Evolutionary conservation across 1,284 basidiomycete species (phyloP).

Genomic region (Leccinum subspadiceum): DNA sequence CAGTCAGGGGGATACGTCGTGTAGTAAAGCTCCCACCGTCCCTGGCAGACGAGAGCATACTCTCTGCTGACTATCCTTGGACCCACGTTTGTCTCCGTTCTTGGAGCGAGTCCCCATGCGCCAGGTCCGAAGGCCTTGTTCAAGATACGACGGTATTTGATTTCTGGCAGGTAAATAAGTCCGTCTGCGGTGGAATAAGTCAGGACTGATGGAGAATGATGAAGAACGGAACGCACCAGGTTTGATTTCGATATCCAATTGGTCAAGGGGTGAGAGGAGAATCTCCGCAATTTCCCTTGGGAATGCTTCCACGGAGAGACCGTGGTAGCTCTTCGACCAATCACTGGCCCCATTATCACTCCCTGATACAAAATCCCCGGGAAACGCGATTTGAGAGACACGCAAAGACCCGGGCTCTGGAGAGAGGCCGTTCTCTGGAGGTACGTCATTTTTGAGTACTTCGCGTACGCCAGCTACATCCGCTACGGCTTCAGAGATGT

Average conservation of each 20-base stretch:
- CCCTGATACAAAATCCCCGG: constrained; percentile 28
- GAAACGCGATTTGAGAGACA: constrained; percentile 24
- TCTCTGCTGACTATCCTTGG: constrained; percentile 89
- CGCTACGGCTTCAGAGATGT: constrained; percentile 21
- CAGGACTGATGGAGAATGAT: background rate
- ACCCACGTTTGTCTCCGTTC: constrained; percentile 89
- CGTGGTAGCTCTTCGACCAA: constrained; percentile 89
- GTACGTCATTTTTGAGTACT: constrained; percentile 6
- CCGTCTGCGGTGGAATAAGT: constrained; percentile 60
- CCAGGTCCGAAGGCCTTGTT: constrained; percentile 97
- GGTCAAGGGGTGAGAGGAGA: constrained; percentile 74
- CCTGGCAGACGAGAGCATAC: constrained; percentile 93
- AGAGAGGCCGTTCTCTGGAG: constrained; percentile 11
- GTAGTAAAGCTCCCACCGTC: constrained; percentile 54
- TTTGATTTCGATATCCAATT: constrained; percentile 88
- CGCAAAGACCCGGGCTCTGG: constrained; percentile 12
- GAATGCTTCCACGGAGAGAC: constrained; percentile 81
- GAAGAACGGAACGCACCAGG: constrained; percentile 58
- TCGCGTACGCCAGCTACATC: constrained; percentile 16
- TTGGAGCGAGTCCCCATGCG: constrained; percentile 94
- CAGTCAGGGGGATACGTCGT: background rate
- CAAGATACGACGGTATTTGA: constrained; percentile 94
- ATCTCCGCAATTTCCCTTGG: constrained; percentile 71
- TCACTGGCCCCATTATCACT: constrained; percentile 46
- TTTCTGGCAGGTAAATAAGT: constrained; percentile 94